phyloP scores from a whole-genome alignment of 495 filamentous ascomycete genomes.

The Haplographium delicatum region DNA sequence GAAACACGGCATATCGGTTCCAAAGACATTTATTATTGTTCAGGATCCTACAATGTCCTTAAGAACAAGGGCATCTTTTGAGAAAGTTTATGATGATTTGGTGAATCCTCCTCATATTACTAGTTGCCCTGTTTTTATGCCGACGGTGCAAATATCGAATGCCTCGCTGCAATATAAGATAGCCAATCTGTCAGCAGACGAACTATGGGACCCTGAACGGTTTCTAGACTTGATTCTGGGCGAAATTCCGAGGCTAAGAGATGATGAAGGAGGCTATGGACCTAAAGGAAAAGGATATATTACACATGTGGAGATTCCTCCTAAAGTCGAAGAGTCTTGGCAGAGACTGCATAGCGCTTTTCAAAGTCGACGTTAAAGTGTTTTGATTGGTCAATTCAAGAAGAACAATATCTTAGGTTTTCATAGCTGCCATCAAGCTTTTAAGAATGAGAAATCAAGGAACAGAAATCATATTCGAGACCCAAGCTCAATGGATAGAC shows the following conservation, averaged over 20 bases:
- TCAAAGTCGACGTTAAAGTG: constrained; percentile 2
- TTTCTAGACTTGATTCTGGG: constrained; percentile 16
- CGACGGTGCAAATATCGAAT: constrained; percentile 16
- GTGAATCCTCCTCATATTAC: constrained; percentile 19
- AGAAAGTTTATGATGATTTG: constrained; percentile 25
- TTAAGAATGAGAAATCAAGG: too few species aligned
- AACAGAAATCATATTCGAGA: too few species aligned
- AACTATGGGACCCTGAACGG: constrained; percentile 26
- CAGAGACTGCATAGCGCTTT: constrained; percentile 2
- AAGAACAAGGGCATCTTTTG: constrained; percentile 32
- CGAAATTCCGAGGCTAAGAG: constrained; percentile 26
- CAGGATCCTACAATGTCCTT: constrained; percentile 38
- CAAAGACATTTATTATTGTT: constrained; percentile 25
- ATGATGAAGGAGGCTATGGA: constrained; percentile 35
- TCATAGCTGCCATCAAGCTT: too few species aligned
- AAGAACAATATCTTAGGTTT: too few species aligned
- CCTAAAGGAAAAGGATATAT: constrained; percentile 34
- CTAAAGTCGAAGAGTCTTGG: constrained; percentile 29
- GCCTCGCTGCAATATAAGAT: constrained; percentile 16
- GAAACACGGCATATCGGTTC: constrained; percentile 11
- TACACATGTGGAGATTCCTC: constrained; percentile 32
- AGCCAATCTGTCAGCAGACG: not conserved
- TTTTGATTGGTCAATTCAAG: too few species aligned
- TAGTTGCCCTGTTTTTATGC: constrained; percentile 31
- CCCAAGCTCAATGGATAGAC: too few species aligned